Percentiles rank a stretch among this genome's conserved stretches.
phyloP scores from a whole-genome alignment of 2,329 filamentous ascomycete species.

The Fusarium sp. region DNA sequence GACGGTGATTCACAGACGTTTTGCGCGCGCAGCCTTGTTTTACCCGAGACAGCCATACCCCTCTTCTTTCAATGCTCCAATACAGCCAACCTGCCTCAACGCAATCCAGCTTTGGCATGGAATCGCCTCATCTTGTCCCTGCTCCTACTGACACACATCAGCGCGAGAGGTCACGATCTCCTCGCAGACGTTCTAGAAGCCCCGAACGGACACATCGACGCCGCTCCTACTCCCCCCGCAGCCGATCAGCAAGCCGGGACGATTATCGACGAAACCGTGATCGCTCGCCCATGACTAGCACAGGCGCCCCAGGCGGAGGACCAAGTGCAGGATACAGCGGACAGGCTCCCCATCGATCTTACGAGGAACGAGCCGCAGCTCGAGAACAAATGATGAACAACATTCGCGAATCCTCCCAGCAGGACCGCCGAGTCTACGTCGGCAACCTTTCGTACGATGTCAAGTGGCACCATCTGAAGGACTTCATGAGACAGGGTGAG shows the following conservation, averaged over 20 bases:
- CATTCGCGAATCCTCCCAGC: constrained; percentile 93
- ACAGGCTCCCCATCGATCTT: constrained; percentile 73
- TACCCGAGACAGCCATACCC: constrained; percentile 14
- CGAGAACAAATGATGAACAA: constrained; percentile 97
- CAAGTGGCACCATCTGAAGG: constrained; percentile 99
- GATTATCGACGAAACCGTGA: constrained; percentile 79
- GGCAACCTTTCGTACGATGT: constrained; percentile 99
- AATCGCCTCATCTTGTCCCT: constrained; percentile 11
- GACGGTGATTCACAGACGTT: constrained; percentile 27
- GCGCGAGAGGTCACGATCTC: constrained; percentile 87
- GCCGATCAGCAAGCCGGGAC: constrained; percentile 79
- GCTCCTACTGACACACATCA: constrained; percentile 55
- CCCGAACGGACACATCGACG: constrained; percentile 75
- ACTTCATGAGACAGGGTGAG: constrained; percentile 99
- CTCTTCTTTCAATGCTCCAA: constrained; percentile 15
- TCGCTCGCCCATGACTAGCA: constrained; percentile 87
- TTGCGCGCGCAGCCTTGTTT: constrained; percentile 16
- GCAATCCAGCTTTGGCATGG: constrained; percentile 30
- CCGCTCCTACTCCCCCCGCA: constrained; percentile 82
- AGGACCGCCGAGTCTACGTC: constrained; percentile 99
- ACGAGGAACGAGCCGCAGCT: constrained; percentile 83
- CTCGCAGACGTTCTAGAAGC: constrained; percentile 86
- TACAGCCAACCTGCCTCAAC: constrained; percentile 7
- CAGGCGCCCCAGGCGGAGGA: constrained; percentile 76
- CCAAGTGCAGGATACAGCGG: constrained; percentile 74